A percentile compares a stretch with the other conserved stretches of the same genome.
Conservation (phyloP, 2,329 filamentous ascomycete genomes). For the Nannizziopsis arthrosporioides region DNA sequence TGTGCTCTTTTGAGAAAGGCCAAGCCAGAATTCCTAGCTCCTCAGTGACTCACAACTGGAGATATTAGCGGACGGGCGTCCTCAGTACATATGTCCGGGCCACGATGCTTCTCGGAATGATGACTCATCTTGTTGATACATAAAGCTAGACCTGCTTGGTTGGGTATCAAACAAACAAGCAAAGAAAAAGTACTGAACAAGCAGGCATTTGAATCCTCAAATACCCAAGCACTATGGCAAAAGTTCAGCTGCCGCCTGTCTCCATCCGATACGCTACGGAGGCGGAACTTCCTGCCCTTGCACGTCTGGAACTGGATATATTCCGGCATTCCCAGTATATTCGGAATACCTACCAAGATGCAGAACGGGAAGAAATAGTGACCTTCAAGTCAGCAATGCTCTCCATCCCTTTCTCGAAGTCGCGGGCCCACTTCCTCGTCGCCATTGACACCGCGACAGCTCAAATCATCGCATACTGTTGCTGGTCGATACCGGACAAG, state of each 20-base stretch:
- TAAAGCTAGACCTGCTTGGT: no score
- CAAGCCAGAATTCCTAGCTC: no score
- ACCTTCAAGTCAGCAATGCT: not conserved
- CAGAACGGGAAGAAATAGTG: not conserved
- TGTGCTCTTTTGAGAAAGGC: no score
- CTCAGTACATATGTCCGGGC: no score
- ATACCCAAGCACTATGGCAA: not conserved
- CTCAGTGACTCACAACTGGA: no score
- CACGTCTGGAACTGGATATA: not conserved
- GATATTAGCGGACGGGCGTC: no score
- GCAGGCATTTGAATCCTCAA: not conserved
- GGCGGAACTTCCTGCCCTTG: not conserved
- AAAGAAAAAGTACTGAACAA: no score
- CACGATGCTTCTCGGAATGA: conserved; percentile 5
- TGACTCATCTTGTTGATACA: not conserved
- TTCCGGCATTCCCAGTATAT: conserved; percentile 1
- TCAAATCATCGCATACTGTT: not conserved
- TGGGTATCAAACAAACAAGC: not conserved
- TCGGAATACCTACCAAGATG: conserved; percentile 1
- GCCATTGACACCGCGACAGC: not conserved
- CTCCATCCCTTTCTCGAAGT: not conserved
- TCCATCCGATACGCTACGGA: not conserved
- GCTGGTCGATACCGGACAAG: conserved; percentile 1
- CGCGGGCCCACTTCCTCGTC: conserved; percentile 1
- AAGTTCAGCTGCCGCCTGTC: not conserved